phyloP scores from a whole-genome alignment of 208 protist species.

The Leishmania mexicana region DNA sequence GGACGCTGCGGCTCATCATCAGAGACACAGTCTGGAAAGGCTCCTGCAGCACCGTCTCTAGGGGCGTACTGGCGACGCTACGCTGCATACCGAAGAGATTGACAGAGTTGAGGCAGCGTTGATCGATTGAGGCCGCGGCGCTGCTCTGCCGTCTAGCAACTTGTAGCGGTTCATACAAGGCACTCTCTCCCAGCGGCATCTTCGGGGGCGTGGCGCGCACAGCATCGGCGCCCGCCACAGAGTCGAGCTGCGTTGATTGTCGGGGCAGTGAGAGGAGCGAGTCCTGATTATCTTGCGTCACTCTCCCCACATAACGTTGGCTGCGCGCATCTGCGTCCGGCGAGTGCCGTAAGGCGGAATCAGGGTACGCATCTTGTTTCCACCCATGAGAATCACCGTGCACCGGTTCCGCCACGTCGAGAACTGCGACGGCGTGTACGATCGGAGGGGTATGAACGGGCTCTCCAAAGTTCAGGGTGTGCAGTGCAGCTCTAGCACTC shows the following conservation, averaged over 20 bases:
- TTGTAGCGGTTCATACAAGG: too few relatives aligned
- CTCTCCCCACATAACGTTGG: too few relatives aligned
- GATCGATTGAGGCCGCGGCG: slow-evolving; percentile 12
- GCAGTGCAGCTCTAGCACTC: slow-evolving; percentile 35
- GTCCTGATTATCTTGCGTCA: neutral
- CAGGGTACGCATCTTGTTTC: neutral
- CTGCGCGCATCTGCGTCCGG: neutral
- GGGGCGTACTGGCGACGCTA: neutral
- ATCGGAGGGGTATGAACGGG: neutral
- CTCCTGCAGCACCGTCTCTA: slow-evolving; percentile 34
- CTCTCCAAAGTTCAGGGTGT: slow-evolving; percentile 41
- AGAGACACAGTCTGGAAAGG: slow-evolving; percentile 7
- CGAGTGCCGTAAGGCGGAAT: neutral
- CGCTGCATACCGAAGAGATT: slow-evolving; percentile 10
- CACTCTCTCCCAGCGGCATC: neutral
- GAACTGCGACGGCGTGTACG: neutral
- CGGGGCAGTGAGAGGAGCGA: neutral
- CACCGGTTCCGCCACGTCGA: neutral
- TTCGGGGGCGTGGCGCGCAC: neutral
- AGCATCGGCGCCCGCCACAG: too few relatives aligned
- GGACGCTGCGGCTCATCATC: neutral
- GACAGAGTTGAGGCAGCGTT: slow-evolving; percentile 13
- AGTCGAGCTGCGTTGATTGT: neutral
- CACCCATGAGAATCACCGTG: too few relatives aligned
- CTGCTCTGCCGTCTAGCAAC: slow-evolving; percentile 3